These are phyloP conservation scores for Diddensiella caesifluorescens DNA, from an alignment of 805 yeast species.

Conservation along the genomic window DNA sequence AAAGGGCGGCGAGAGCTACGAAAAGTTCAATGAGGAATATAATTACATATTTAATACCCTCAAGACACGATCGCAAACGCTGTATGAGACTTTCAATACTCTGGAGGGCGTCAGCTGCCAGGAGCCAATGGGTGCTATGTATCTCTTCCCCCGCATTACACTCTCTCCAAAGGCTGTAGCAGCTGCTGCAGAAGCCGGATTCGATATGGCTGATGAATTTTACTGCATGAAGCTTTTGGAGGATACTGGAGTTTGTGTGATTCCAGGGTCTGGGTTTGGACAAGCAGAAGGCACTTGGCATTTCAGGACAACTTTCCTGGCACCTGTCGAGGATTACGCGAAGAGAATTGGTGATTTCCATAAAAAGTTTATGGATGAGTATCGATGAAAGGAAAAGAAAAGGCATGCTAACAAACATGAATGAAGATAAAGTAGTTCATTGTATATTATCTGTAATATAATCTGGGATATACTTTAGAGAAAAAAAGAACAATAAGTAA, in stretches of 20 bases:
- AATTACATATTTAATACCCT: slow-evolving; percentile 56
- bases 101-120: slow-evolving; percentile 85
- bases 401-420: neutral
- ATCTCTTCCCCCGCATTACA: slow-evolving; percentile 76
- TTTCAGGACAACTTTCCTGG: slow-evolving; percentile 91
- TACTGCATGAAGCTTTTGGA: slow-evolving; percentile 83
- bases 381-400: neutral
- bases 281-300: slow-evolving; percentile 87
- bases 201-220: slow-evolving; percentile 72
- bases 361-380: slow-evolving; percentile 52
- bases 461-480: neutral
- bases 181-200: slow-evolving; percentile 51
- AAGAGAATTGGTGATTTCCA: slow-evolving; percentile 76
- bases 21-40: slow-evolving; percentile 59
- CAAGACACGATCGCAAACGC: slow-evolving; percentile 52
- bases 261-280: slow-evolving; percentile 97
- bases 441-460: neutral
- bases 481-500: neutral
- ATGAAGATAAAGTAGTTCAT: neutral
- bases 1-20: slow-evolving; percentile 70
- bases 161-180: slow-evolving; percentile 59
- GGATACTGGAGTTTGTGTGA: slow-evolving; percentile 90
- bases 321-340: slow-evolving; percentile 92
- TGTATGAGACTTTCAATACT: slow-evolving; percentile 64
- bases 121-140: slow-evolving; percentile 97